These are phyloP conservation scores for Russula olivacea DNA, from an alignment of 768 basidiomycete species.

Conservation along the genomic window DNA sequence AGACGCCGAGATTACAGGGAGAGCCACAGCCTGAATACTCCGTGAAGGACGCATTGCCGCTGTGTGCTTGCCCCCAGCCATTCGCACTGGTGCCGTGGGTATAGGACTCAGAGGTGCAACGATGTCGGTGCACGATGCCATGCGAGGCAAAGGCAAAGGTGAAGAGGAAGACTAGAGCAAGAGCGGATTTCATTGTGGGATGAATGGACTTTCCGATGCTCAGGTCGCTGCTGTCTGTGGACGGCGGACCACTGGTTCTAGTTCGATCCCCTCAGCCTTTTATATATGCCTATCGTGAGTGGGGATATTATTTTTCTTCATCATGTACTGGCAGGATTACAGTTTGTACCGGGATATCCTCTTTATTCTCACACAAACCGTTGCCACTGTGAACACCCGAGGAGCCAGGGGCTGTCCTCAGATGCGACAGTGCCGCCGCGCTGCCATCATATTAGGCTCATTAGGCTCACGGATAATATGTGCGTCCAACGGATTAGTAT, in stretches of 20 bases:
- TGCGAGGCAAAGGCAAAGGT: neutral
- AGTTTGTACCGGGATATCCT: neutral
- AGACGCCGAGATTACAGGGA: slow-evolving; percentile 36
- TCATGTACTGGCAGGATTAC: neutral
- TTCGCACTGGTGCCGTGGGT: neutral
- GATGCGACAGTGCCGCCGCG: neutral
- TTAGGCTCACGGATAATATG: too few relatives aligned
- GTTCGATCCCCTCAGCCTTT: neutral
- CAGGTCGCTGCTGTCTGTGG: neutral
- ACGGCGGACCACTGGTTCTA: neutral
- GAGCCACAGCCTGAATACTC: slow-evolving; percentile 46
- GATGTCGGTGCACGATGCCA: neutral
- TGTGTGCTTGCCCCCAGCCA: slow-evolving; percentile 39
- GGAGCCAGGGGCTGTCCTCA: neutral
- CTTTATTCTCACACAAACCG: neutral
- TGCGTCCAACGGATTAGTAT: too few relatives aligned
- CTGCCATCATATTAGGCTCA: neutral
- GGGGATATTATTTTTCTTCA: neutral
- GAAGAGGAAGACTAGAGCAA: neutral
- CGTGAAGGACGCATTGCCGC: slow-evolving; percentile 55
- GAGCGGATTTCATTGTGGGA: neutral
- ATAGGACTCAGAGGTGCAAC: too few relatives aligned
- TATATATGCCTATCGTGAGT: neutral
- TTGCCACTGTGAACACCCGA: neutral
- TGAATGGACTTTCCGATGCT: neutral